A percentile compares a stretch with the other conserved stretches of the same genome.
phyloP scores from a whole-genome alignment of 805 yeast genomes.

The Yamadazyma sp. region DNA sequence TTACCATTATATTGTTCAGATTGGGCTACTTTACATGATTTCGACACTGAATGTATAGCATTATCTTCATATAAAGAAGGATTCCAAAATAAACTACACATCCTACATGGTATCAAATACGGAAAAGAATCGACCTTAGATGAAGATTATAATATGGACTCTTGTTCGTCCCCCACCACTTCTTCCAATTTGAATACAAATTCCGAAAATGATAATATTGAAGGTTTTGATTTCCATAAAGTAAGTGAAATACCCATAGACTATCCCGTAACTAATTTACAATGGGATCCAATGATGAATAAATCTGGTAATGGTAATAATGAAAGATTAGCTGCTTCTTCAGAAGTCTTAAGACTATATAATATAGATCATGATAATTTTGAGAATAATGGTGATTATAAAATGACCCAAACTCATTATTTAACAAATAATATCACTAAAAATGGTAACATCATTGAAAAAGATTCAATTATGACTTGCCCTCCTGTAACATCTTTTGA shows the following conservation, averaged over 20 bases:
- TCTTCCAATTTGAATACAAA: constrained; percentile 3
- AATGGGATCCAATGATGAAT: constrained; percentile 65
- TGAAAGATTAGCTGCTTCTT: constrained; percentile 60
- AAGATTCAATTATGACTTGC: constrained; percentile 45
- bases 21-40: constrained; percentile 25
- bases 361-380: constrained; percentile 46
- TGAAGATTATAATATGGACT: constrained; percentile 12
- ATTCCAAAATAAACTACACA: constrained; percentile 59
- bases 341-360: constrained; percentile 70
- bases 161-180: constrained; percentile 9
- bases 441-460: constrained; percentile 8
- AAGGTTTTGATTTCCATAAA: constrained; percentile 42
- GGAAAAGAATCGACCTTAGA: constrained; percentile 20
- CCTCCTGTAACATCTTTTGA: constrained; percentile 95
- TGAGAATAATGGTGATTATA: constrained; percentile 35
- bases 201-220: constrained; percentile 12
- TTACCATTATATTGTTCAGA: constrained; percentile 34
- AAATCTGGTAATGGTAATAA: constrained; percentile 15
- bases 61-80: constrained; percentile 83
- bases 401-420: constrained; percentile 39
- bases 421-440: constrained; percentile 34
- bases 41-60: constrained; percentile 51
- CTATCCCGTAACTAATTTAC: constrained; percentile 68
- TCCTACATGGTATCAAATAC: constrained; percentile 34
- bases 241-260: constrained; percentile 53